Evolutionary conservation across 2,329 filamentous ascomycete species (phyloP).

Genomic region (Orbilia brochopaga): DNA sequence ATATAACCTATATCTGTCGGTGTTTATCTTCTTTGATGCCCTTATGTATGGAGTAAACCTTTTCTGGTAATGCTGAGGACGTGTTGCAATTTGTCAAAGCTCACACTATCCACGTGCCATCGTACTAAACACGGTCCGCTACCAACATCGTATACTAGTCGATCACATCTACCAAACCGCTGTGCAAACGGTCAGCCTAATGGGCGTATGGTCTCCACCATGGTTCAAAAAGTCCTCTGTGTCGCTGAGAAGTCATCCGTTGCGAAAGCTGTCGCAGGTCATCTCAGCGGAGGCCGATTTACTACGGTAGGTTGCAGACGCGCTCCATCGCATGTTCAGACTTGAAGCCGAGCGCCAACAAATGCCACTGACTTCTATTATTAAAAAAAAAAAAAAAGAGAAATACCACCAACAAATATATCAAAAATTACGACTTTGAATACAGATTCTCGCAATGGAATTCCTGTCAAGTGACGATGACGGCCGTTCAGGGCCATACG

Average conservation of each 20-base stretch:
- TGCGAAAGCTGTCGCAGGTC: slow-evolving; percentile 87
- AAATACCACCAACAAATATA: slow-evolving; percentile 73
- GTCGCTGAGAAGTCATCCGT: slow-evolving; percentile 92
- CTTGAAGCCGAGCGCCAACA: background rate
- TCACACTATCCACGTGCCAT: too few species aligned
- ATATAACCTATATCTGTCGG: background rate
- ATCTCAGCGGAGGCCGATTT: slow-evolving; percentile 78
- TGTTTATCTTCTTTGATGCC: background rate
- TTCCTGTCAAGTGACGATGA: slow-evolving; percentile 85
- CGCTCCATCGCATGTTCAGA: background rate
- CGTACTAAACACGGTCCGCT: too few species aligned
- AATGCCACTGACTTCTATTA: slow-evolving; percentile 16
- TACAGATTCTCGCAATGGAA: slow-evolving; percentile 90
- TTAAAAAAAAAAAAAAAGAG: slow-evolving; percentile 62
- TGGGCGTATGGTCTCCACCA: background rate
- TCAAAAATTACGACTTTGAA: slow-evolving; percentile 92
- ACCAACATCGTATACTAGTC: background rate
- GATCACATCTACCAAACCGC: background rate
- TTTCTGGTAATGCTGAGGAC: background rate
- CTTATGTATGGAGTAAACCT: background rate
- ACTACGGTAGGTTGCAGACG: slow-evolving; percentile 68
- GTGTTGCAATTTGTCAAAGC: background rate
- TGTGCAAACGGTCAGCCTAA: background rate
- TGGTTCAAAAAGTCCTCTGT: slow-evolving; percentile 66
- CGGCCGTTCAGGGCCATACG: slow-evolving; percentile 87